A percentile compares a stretch with the other conserved stretches of the same genome.
phyloP scores from a whole-genome alignment of 2,329 filamentous ascomycete genomes.

The Xylaria sp. region DNA sequence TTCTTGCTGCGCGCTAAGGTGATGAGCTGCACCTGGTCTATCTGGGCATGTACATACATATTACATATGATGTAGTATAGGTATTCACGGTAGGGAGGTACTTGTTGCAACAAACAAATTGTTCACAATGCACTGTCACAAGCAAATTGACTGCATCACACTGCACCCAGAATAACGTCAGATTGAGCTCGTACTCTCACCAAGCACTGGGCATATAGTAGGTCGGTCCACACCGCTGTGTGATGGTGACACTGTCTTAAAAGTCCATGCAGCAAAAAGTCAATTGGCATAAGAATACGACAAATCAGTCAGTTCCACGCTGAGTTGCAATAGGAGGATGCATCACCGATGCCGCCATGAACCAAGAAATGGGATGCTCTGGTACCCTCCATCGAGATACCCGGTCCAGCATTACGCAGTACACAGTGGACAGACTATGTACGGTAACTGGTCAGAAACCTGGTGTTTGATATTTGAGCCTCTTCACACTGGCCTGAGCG shows the following conservation, averaged over 20 bases:
- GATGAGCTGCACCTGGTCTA: conserved; percentile 25
- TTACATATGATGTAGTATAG: too few species aligned
- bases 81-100: too few species aligned
- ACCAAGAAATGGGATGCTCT: conserved; percentile 13
- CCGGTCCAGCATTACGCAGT: too few species aligned
- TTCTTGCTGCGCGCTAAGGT: conserved; percentile 13
- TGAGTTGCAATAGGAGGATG: conserved; percentile 2
- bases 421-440: too few species aligned
- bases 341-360: conserved; percentile 23
- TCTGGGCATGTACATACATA: too few species aligned
- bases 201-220: neutral
- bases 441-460: too few species aligned
- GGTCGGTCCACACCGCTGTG: conserved; percentile 3
- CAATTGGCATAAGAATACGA: conserved; percentile 1
- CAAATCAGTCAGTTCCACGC: conserved; percentile 9
- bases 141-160: neutral
- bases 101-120: neutral
- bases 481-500: too few species aligned
- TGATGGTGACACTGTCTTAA: neutral
- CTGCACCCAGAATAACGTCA: neutral
- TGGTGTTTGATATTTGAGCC: too few species aligned
- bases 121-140: conserved; percentile 5
- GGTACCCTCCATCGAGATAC: conserved; percentile 9
- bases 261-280: conserved; percentile 9
- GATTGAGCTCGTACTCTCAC: neutral